Conservation (phyloP, 192 early-diverging fungal species). For the Gigaspora rosea region DNA sequence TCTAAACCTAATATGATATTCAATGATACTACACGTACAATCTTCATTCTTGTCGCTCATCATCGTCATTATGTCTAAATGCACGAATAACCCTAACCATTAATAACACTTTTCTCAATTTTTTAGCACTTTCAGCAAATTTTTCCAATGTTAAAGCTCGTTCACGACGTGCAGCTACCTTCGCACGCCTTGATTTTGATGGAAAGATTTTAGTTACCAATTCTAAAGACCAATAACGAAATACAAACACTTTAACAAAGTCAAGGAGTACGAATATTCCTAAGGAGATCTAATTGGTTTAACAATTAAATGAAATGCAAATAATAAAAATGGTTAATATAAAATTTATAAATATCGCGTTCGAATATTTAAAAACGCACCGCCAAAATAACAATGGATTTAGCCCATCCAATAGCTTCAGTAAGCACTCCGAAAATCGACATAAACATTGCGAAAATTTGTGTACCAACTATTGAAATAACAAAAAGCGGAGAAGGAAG, state of each 20-base stretch:
- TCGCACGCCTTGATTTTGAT: conserved; percentile 57
- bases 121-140: conserved; percentile 44
- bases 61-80: too few relatives aligned
- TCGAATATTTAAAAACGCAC: not conserved
- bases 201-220: conserved; percentile 85
- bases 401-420: conserved; percentile 65
- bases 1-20: too few relatives aligned
- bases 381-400: conserved; percentile 49
- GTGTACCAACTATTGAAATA: conserved; percentile 79
- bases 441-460: conserved; percentile 86
- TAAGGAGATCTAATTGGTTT: conserved; percentile 55
- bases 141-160: conserved; percentile 48
- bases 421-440: conserved; percentile 70
- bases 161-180: conserved; percentile 56
- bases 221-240: conserved; percentile 87
- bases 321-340: conserved; percentile 48
- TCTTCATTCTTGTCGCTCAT: too few relatives aligned
- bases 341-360: not conserved
- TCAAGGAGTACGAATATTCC: conserved; percentile 84
- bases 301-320: too few relatives aligned
- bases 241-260: conserved; percentile 84
- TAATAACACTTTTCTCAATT: conserved; percentile 43
- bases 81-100: too few relatives aligned
- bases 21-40: too few relatives aligned
- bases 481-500: conserved; percentile 79